A percentile compares a stretch with the other conserved stretches of the same genome.
Evolutionary conservation across 1,139 yeast species (phyloP).

Genomic region (Yamadazyma diddensiae): DNA sequence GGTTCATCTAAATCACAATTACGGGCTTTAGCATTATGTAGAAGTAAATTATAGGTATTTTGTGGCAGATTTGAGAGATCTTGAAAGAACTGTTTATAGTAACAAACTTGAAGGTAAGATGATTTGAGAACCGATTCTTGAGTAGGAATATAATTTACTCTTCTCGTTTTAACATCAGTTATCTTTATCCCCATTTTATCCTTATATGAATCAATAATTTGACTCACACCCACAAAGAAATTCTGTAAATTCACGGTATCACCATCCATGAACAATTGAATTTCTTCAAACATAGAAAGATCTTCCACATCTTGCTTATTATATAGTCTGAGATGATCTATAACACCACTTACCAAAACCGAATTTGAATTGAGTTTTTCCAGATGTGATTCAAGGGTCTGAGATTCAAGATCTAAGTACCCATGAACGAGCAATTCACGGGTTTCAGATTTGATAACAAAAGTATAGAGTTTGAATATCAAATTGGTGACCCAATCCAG

Average conservation of each 20-base stretch:
- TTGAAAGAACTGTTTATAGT: conserved; percentile 48
- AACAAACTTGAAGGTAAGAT: conserved; percentile 55
- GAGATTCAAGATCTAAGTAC: conserved; percentile 33
- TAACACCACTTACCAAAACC: conserved; percentile 57
- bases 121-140: conserved; percentile 46
- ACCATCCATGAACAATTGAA: conserved; percentile 16
- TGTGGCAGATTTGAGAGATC: conserved; percentile 24
- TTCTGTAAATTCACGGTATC: conserved; percentile 19
- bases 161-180: conserved; percentile 62
- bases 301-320: conserved; percentile 16
- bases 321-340: conserved; percentile 45
- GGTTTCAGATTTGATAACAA: conserved; percentile 49
- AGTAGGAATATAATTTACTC: conserved; percentile 36
- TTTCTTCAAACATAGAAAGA: conserved; percentile 23
- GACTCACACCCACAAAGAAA: conserved; percentile 17
- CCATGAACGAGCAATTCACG: conserved; percentile 62
- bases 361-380: conserved; percentile 17
- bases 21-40: conserved; percentile 45
- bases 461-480: conserved; percentile 30
- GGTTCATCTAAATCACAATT: conserved; percentile 49
- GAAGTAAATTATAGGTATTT: conserved; percentile 31
- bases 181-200: conserved; percentile 24
- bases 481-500: conserved; percentile 32
- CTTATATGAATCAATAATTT: conserved; percentile 18
- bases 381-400: conserved; percentile 11